Evolutionary conservation across 306 rosid species (phyloP).

Genomic region (Acacia crassicarpa): DNA sequence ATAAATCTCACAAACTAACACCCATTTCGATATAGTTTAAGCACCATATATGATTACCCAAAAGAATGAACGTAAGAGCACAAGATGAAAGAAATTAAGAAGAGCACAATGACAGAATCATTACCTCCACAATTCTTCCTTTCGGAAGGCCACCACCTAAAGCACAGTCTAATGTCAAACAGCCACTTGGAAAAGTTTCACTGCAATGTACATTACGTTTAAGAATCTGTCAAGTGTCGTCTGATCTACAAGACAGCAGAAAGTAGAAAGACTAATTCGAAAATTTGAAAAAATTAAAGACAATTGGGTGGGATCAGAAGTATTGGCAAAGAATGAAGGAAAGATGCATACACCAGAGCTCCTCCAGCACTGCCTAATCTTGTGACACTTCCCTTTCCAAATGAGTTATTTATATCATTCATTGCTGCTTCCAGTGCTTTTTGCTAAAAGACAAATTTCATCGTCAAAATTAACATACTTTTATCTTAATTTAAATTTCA

Average conservation of each 20-base stretch:
- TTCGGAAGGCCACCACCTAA: conserved; percentile 97
- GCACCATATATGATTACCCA: conserved; percentile 4
- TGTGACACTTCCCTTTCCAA: conserved; percentile 97
- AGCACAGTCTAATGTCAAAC: conserved; percentile 92
- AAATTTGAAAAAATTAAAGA: neutral
- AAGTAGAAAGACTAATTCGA: conserved; percentile 7
- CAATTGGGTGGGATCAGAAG: conserved; percentile 1
- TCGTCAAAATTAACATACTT: conserved; percentile 30
- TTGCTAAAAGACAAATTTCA: conserved; percentile 60
- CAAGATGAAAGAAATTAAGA: neutral
- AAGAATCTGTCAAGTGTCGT: conserved; percentile 20
- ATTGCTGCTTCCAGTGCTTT: conserved; percentile 96
- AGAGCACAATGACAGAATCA: neutral
- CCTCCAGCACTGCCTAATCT: conserved; percentile 98
- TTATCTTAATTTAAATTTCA: neutral
- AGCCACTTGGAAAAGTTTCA: conserved; percentile 98
- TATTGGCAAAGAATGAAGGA: conserved; percentile 2
- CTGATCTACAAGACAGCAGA: conserved; percentile 31
- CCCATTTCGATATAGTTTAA: conserved; percentile 3
- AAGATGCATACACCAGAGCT: conserved; percentile 85
- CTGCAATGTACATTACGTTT: conserved; percentile 48
- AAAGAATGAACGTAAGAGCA: conserved; percentile 1
- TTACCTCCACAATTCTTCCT: conserved; percentile 99
- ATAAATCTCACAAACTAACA: neutral
- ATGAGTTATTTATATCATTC: conserved; percentile 89